Conservation (phyloP, 768 basidiomycete genomes). For the Trametes elegans region DNA sequence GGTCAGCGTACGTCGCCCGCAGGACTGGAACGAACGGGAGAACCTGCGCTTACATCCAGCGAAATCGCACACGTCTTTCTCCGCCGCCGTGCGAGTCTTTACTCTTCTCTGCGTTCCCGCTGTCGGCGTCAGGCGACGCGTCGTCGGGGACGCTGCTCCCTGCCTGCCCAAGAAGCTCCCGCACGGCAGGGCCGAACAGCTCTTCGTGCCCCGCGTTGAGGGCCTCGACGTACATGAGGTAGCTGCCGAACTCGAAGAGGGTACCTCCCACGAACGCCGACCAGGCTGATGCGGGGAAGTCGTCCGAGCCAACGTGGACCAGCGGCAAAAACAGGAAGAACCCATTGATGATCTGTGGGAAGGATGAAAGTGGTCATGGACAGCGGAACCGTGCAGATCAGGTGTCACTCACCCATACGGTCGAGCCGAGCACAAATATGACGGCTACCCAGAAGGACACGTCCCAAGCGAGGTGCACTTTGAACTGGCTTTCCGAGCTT, state of each 20-base stretch:
- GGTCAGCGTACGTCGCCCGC: conserved; percentile 37
- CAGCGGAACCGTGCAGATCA: conserved; percentile 42
- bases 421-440: conserved; percentile 24
- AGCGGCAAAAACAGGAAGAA: conserved; percentile 53
- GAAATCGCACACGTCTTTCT: conserved; percentile 3
- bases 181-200: conserved; percentile 37
- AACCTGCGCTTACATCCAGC: conserved; percentile 28
- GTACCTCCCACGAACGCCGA: conserved; percentile 59
- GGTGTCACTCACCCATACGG: conserved; percentile 21
- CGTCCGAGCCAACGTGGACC: conserved; percentile 29
- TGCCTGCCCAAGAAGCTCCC: conserved; percentile 18
- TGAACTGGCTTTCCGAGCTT: conserved; percentile 17
- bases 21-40: conserved; percentile 32
- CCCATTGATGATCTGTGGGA: conserved; percentile 54
- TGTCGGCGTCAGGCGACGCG: background rate
- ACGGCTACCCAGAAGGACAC: conserved; percentile 29
- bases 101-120: conserved; percentile 4
- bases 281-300: conserved; percentile 34
- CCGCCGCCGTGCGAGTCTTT: background rate
- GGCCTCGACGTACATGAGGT: conserved; percentile 53
- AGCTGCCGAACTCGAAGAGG: conserved; percentile 56
- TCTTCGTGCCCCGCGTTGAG: conserved; percentile 45
- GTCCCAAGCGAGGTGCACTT: conserved; percentile 24
- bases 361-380: background rate
- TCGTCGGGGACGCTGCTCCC: background rate